Conservation (phyloP, 805 yeast species). For the Kluyveromyces wickerhamii region DNA sequence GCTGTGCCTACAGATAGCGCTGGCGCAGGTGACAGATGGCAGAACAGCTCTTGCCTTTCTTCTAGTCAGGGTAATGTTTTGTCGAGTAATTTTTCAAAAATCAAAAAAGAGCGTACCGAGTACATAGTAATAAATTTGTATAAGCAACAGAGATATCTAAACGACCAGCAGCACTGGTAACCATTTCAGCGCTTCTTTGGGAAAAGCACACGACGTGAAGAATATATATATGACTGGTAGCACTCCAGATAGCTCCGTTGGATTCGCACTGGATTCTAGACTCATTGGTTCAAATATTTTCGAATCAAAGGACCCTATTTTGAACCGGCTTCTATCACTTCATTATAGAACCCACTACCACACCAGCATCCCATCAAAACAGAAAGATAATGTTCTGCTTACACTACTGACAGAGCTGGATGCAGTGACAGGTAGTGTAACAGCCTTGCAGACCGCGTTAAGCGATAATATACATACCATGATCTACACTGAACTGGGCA, state of each 20-base stretch:
- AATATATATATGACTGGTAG: neutral
- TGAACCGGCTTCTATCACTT: conserved; percentile 20
- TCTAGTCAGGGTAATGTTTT: too few relatives aligned
- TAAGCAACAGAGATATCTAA: conserved; percentile 3
- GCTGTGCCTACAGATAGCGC: too few relatives aligned
- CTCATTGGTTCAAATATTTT: conserved; percentile 22
- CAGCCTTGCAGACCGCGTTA: conserved; percentile 1
- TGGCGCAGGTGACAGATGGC: too few relatives aligned
- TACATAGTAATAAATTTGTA: too few relatives aligned
- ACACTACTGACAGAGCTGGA: neutral
- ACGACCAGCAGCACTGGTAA: too few relatives aligned
- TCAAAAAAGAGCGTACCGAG: too few relatives aligned
- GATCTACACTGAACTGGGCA: neutral
- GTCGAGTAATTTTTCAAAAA: too few relatives aligned
- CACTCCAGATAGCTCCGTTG: conserved; percentile 7
- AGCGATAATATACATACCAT: conserved; percentile 1
- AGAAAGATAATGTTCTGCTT: neutral
- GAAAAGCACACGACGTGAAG: too few relatives aligned
- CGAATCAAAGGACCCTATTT: conserved; percentile 12
- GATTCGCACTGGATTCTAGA: conserved; percentile 17
- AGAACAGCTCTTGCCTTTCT: too few relatives aligned
- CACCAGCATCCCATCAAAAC: conserved; percentile 12
- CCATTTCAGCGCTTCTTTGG: too few relatives aligned
- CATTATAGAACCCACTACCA: conserved; percentile 26
- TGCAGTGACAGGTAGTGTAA: neutral